Base-by-base conservation (phyloP, 805 yeast species). In the Isabelozyma rhagii region DNA sequence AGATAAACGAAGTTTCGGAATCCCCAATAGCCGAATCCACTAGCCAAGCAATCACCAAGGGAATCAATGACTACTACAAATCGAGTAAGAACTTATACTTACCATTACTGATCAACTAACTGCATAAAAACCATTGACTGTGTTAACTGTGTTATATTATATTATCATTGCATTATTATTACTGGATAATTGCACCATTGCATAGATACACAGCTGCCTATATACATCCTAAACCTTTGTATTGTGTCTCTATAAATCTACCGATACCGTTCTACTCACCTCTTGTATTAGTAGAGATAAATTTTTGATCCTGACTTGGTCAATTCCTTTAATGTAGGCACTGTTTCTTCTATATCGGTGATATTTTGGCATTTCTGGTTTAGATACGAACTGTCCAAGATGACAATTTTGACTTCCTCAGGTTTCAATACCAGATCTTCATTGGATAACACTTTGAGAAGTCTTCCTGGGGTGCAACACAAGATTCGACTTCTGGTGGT, bases 381-480 rank as follows among this genome's bases (percentile, higher is more conserved):
- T 56, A 87, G 68, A 57, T 78, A 81, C 5, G 85, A 69, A 41
- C 81, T 77, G 60, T 86, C 93, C 29, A 84, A 69, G 10, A 86
- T 74, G 9, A 87, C 68, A 9, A 79, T 76, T 41, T 75, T 77
- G 44, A 87, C 72, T 41, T 81, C 79, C 1, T 68, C 64, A 15
- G 63, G 61, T 6, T 59, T 58, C 47, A 81, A 60, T 7, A 74
- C 72, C 15, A 73, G 56, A 11, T 74, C 76, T 45, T 73, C 79
- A 18, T 72, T 69, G 21, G 71, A 62, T 38, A 81, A 59, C 5
- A 84, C 74, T 56, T 78, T 81, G 9, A 60, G 55, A 14, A 83
- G 61, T 47, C 92, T 71, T 1, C 85, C 84, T 0, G 90, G 83
- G 0, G 93, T 86, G 40, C 85, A 76, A 39, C 84, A 80, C 42